A percentile compares a stretch with the other conserved stretches of the same genome.
Evolutionary conservation across 176 grass and related monocot species (phyloP).

Genomic region (Poa annua): DNA sequence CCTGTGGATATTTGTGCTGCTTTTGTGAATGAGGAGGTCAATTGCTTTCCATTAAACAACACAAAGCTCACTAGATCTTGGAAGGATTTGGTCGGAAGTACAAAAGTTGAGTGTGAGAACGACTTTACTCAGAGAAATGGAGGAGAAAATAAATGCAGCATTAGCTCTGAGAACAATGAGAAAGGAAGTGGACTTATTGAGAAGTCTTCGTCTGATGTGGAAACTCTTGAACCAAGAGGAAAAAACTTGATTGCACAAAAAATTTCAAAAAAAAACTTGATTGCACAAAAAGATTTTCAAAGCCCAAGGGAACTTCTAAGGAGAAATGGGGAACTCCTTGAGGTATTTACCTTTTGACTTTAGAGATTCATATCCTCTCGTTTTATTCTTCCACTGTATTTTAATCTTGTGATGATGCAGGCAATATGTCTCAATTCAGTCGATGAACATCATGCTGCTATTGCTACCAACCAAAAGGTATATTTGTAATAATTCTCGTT

Average conservation of each 20-base stretch:
- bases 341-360: conserved; percentile 62
- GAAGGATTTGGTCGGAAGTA: conserved; percentile 60
- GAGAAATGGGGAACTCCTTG: conserved; percentile 91
- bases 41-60: conserved; percentile 52
- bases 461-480: conserved; percentile 94
- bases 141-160: conserved; percentile 38
- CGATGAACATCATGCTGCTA: conserved; percentile 75
- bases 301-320: conserved; percentile 77
- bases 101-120: conserved; percentile 44
- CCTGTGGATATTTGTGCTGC: conserved; percentile 69
- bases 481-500: conserved; percentile 31
- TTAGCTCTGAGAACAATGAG: conserved; percentile 38
- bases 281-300: conserved; percentile 51
- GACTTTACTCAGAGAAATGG: conserved; percentile 39
- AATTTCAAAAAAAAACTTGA: conserved; percentile 63
- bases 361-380: conserved; percentile 32
- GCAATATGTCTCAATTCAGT: conserved; percentile 85
- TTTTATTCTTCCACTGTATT: conserved; percentile 29
- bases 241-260: conserved; percentile 47
- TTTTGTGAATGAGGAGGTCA: conserved; percentile 70
- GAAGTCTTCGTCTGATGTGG: conserved; percentile 21
- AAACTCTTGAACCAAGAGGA: conserved; percentile 64
- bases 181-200: conserved; percentile 20
- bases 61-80: conserved; percentile 58
- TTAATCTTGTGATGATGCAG: conserved; percentile 53